Base-by-base conservation (phyloP, 495 filamentous ascomycete genomes). In the Podospora didyma region DNA sequence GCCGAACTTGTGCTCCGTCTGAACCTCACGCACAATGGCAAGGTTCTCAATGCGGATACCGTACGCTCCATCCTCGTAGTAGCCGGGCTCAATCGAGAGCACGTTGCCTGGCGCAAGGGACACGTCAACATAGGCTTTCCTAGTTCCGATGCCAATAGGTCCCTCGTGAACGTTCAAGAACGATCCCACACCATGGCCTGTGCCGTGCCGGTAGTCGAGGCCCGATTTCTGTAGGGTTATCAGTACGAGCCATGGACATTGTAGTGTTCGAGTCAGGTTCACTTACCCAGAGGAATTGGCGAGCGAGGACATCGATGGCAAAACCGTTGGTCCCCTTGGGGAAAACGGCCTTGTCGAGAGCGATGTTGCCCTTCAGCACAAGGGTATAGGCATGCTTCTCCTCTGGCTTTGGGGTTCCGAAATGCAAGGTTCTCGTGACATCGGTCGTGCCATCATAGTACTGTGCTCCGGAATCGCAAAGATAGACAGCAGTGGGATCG, bases 41-140 rank as follows among this genome's bases (percentile, higher is more conserved):
- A 99, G 77, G 80, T 89, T 97, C 74, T 99, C 95, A 64, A 97
- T 97, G 28, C 95, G 89, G 64, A 99, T 96, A n/a, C 95, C 95
- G 66, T 95, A 99, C 10, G 86, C 86, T 46, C 92, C 95, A 64
- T 99, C 95, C 73, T 97, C 95, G 73, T 99, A 99, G 75, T 92
- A 99, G 28, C 95, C 95, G 14, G 94, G 95, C 69, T 99, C 92
- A 67, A 96, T 87, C 3, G 92, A 96, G 57, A 97, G 82, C 44
- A 97, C 92, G 67, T 97, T 96, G 46, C 95, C 95, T n/a, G 86
- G 77, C 0, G 90, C 82, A 20, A 99, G 80, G 1, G 94, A 79
- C 20, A 97, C 94, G 62, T 99, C 95, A 9, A 89, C 86, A 68
- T 93, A 97, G 61, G 96, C 89, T 26, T 92, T 80, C 44, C 93